phyloP scores from a whole-genome alignment of 1,139 yeast species.

The Taiozyma onychis region DNA sequence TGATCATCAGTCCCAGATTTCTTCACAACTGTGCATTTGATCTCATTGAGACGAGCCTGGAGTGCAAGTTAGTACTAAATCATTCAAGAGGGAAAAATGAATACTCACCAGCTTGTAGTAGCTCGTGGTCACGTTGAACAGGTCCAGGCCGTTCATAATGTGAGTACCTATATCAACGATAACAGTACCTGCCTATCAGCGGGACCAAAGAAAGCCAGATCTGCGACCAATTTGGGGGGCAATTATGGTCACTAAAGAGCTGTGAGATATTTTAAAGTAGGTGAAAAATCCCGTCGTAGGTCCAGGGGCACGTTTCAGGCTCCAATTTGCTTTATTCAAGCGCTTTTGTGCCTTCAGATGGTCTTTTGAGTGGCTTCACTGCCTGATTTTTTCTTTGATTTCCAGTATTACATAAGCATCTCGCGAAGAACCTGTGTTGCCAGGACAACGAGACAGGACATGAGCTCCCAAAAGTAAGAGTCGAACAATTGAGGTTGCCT shows the following conservation, averaged over 20 bases:
- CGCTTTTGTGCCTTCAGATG: background rate
- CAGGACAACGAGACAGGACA: background rate
- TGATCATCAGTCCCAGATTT: constrained; percentile 28
- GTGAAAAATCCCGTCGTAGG: background rate
- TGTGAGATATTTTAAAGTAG: background rate
- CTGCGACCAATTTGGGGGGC: background rate
- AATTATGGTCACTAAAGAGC: background rate
- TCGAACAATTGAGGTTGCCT: background rate
- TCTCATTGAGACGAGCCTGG: constrained; percentile 17
- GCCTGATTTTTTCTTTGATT: background rate
- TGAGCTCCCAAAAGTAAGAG: background rate
- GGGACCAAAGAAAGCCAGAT: background rate
- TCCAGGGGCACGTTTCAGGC: background rate
- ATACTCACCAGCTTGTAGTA: constrained; percentile 19
- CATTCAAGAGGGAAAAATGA: too few relatives aligned
- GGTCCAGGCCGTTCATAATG: constrained; percentile 11
- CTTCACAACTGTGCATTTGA: constrained; percentile 15
- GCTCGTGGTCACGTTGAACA: constrained; percentile 16
- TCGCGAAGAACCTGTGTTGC: background rate
- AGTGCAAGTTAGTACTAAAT: constrained; percentile 1
- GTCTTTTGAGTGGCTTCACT: background rate
- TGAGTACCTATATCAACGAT: background rate
- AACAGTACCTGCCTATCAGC: background rate
- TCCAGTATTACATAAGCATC: background rate
- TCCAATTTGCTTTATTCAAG: background rate